phyloP scores from a whole-genome alignment of 768 basidiomycete species.

The Tricholomella constricta region DNA sequence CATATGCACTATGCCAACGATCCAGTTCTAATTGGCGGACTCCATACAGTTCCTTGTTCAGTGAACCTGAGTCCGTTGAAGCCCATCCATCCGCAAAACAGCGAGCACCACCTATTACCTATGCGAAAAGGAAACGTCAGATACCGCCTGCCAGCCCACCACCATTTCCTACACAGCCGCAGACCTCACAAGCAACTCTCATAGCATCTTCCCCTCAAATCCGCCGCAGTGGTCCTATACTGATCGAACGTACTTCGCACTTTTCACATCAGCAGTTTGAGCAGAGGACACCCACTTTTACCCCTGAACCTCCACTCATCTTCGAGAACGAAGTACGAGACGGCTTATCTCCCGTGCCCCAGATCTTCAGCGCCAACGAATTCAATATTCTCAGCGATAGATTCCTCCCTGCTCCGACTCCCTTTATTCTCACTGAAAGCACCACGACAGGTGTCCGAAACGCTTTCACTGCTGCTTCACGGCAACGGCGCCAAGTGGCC shows the following conservation, averaged over 20 bases:
- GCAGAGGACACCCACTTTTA: background rate
- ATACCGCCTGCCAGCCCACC: background rate
- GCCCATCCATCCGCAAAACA: slow-evolving; percentile 5
- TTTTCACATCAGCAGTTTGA: background rate
- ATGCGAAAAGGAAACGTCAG: background rate
- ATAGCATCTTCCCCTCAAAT: slow-evolving; percentile 5
- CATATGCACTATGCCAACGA: background rate
- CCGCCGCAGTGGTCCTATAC: background rate
- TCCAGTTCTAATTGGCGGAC: background rate
- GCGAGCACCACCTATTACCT: background rate
- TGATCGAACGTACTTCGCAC: background rate
- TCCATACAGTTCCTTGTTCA: slow-evolving; percentile 1
- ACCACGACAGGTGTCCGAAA: background rate
- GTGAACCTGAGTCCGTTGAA: background rate
- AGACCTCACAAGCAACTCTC: slow-evolving; percentile 18
- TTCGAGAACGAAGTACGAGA: background rate
- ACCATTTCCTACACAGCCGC: slow-evolving; percentile 3
- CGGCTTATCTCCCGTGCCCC: background rate
- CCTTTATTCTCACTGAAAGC: no score
- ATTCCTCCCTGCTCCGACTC: background rate
- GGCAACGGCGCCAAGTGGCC: background rate
- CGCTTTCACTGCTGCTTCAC: background rate
- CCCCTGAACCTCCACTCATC: background rate
- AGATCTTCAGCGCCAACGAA: background rate
- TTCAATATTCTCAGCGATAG: no score